A percentile compares a stretch with the other conserved stretches of the same genome.
phyloP scores from a whole-genome alignment of 2,329 filamentous ascomycete genomes.

The Hysterium pulicare region DNA sequence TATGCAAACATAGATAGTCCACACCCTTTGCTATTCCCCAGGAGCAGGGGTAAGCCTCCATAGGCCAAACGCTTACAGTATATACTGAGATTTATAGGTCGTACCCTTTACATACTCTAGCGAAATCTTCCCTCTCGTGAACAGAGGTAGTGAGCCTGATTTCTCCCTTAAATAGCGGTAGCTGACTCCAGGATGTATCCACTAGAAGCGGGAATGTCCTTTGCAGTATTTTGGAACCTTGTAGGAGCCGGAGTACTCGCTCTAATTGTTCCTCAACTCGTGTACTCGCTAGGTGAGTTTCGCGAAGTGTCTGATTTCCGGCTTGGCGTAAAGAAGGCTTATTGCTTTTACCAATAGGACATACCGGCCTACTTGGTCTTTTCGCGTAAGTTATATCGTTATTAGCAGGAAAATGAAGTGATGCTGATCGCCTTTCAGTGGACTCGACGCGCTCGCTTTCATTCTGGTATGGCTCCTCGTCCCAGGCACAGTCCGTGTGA shows the following conservation, averaged over 20 bases:
- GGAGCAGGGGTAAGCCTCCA: neutral
- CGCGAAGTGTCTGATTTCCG: neutral
- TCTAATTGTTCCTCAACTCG: neutral
- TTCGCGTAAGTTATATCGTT: neutral
- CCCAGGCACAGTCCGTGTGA: neutral
- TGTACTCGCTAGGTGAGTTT: neutral
- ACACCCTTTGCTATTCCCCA: neutral
- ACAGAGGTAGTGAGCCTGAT: neutral
- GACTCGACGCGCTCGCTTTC: neutral
- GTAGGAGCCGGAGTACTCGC: neutral
- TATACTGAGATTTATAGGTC: neutral
- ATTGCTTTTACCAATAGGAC: neutral
- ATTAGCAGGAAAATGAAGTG: too few species aligned
- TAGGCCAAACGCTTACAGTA: neutral
- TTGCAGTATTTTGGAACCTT: slow-evolving; percentile 1
- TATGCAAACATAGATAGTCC: too few species aligned
- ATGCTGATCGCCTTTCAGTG: neutral
- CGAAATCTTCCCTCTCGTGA: neutral
- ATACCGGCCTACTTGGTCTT: neutral
- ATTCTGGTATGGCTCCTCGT: neutral
- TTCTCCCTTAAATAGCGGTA: neutral
- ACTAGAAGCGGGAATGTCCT: neutral
- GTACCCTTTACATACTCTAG: slow-evolving; percentile 1
- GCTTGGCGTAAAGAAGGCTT: neutral
- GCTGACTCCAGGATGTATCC: neutral